These are phyloP conservation scores for Pseudomassariella vexata DNA, from an alignment of 2,329 filamentous ascomycete genomes.

Conservation along the genomic window DNA sequence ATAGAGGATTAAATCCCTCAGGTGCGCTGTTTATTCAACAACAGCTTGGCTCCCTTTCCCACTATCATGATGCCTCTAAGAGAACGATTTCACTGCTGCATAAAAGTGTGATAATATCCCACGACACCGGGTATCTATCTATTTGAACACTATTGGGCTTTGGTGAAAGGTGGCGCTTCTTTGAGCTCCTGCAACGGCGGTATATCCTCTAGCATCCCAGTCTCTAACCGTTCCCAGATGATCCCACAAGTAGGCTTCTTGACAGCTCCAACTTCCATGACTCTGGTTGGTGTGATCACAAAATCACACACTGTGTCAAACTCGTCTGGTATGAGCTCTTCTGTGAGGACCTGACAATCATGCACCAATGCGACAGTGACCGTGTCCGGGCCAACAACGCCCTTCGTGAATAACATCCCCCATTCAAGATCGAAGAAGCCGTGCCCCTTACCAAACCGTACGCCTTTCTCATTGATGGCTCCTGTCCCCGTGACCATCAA, in stretches of 20 bases:
- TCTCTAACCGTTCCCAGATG: constrained; percentile 29
- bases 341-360: constrained; percentile 33
- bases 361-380: constrained; percentile 30
- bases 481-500: constrained; percentile 33
- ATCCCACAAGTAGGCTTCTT: constrained; percentile 28
- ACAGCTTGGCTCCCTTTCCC: no score
- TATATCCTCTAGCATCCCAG: constrained; percentile 30
- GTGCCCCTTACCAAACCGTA: constrained; percentile 33
- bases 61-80: no score
- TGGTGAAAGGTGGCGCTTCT: no score
- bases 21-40: no score
- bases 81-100: no score
- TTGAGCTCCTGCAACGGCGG: constrained; percentile 14
- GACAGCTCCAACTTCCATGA: constrained; percentile 20
- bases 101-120: no score
- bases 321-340: constrained; percentile 24
- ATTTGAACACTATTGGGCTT: no score
- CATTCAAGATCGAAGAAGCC: constrained; percentile 37
- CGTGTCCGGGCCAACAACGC: constrained; percentile 19
- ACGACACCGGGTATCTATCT: no score
- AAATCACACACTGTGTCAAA: constrained; percentile 36
- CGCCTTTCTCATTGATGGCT: constrained; percentile 30
- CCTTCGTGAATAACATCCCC: constrained; percentile 29
- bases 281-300: constrained; percentile 28
- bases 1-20: no score